phyloP scores from a whole-genome alignment of 306 rosid genomes.

The Rubus idaeus region DNA sequence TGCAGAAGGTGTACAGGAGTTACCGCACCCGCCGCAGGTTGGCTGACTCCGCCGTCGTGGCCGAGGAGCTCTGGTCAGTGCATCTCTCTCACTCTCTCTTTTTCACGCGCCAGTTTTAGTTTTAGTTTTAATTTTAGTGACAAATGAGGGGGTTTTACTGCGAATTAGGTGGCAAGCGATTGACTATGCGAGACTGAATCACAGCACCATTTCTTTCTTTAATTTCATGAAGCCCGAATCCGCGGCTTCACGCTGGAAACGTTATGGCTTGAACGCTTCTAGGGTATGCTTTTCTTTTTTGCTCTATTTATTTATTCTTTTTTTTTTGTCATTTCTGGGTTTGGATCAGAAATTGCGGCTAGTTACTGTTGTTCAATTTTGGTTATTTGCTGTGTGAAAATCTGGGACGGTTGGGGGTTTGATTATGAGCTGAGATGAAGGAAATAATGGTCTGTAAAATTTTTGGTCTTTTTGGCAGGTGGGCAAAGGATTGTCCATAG shows the following conservation, averaged over 20 bases:
- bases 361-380: slow-evolving; percentile 2
- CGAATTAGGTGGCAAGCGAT: slow-evolving; percentile 80
- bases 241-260: slow-evolving; percentile 66
- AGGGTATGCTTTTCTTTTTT: slow-evolving; percentile 38
- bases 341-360: slow-evolving; percentile 9
- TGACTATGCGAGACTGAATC: slow-evolving; percentile 63
- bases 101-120: background rate
- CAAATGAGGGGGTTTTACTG: slow-evolving; percentile 12
- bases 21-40: slow-evolving; percentile 88
- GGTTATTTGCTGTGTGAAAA: background rate
- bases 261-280: slow-evolving; percentile 72
- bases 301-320: no score
- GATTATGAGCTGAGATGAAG: background rate
- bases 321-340: background rate
- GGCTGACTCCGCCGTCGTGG: slow-evolving; percentile 94
- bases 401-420: slow-evolving; percentile 11
- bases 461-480: slow-evolving; percentile 53
- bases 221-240: slow-evolving; percentile 58
- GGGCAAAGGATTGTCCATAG: slow-evolving; percentile 82
- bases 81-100: background rate
- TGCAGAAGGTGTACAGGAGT: slow-evolving; percentile 80
- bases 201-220: slow-evolving; percentile 83
- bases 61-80: slow-evolving; percentile 79
- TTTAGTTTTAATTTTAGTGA: background rate
- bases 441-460: background rate